Base-by-base conservation (phyloP, 768 basidiomycete species). In the Agrocybe pediades region DNA sequence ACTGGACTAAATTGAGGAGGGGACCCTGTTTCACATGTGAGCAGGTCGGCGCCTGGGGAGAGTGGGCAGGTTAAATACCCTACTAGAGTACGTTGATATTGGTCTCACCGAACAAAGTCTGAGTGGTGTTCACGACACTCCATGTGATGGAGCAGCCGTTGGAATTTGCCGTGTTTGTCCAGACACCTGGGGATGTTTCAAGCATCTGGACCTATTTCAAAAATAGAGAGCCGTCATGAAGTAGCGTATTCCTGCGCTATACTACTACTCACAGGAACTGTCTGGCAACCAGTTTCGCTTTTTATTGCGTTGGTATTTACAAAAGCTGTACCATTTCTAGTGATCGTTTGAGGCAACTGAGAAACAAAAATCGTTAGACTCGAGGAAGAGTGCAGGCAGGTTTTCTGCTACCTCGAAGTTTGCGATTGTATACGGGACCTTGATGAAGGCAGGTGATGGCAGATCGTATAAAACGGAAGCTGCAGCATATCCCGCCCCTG, bases 401-500 rank as follows among this genome's bases (percentile, higher is more conserved):
- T 36, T 41, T 21, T 36, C 16, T 62, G 69, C 51, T 46, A 82
- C 80, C 57, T 77, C 61, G 46, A 84, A 79, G 5, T 70, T 68
- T 1, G 74, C 74, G 21, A 83, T 70, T 0, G 80, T 78, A 56
- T 79, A 84, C 2, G 67, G 69, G 8, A 64, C 66, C 42, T 68
- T 59, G n/a, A 79, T 64, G 59, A 84, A 85, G 2, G 77, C 67
- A 6, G 81, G 79, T 24, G 73, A 64, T 0, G 65, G 66, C 3
- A 84, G 65, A 49, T 73, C 62, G 57, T 82, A 84, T 20, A 80
- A 60, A 9, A 79, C 74, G 1, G 72, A 71, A 6, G 82, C 76
- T 9, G 78, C 76, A 11, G 83, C 79, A 55, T 75, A 84, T 11
- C 82, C 82, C 7, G 83, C 78, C 7, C 81, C 82, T 33, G 78